These are phyloP conservation scores for Lactuca saligna DNA, from an alignment of 129 eudicot species.

Conservation along the genomic window DNA sequence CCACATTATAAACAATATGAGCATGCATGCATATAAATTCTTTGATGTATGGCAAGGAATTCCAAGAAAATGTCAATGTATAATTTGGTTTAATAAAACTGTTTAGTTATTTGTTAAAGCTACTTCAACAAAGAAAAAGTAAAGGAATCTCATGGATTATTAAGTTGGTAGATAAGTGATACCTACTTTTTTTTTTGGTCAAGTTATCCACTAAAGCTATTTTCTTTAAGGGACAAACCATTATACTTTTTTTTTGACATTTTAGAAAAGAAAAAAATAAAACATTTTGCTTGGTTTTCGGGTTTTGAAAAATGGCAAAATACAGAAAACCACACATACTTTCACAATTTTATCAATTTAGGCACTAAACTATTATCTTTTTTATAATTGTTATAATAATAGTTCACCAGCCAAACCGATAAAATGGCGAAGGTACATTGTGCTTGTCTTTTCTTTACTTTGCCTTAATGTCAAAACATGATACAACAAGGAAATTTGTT, in stretches of 20 bases:
- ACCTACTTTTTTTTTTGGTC: no score
- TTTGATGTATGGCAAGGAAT: background rate
- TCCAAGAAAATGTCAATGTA: background rate
- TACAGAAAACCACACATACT: no score
- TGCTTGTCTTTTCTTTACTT: background rate
- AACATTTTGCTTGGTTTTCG: no score
- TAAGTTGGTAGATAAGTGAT: background rate
- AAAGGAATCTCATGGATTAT: background rate
- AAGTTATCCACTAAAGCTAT: no score
- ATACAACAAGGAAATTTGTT: background rate
- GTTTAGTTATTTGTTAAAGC: background rate
- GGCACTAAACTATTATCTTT: background rate
- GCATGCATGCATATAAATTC: background rate
- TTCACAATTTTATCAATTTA: background rate
- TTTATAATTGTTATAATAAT: background rate
- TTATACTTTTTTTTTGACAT: no score
- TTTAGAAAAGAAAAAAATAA: no score
- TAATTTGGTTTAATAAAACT: background rate
- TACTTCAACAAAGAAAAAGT: background rate
- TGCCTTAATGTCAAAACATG: background rate
- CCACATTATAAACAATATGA: constrained; percentile 8
- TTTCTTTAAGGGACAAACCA: no score
- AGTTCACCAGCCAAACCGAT: background rate
- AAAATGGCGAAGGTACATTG: no score
- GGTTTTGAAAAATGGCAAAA: background rate